Evolutionary conservation across 2,329 filamentous ascomycete genomes (phyloP), one percentile per base, ranked within the genome.

Genomic region (Diplodia intermedia): DNA sequence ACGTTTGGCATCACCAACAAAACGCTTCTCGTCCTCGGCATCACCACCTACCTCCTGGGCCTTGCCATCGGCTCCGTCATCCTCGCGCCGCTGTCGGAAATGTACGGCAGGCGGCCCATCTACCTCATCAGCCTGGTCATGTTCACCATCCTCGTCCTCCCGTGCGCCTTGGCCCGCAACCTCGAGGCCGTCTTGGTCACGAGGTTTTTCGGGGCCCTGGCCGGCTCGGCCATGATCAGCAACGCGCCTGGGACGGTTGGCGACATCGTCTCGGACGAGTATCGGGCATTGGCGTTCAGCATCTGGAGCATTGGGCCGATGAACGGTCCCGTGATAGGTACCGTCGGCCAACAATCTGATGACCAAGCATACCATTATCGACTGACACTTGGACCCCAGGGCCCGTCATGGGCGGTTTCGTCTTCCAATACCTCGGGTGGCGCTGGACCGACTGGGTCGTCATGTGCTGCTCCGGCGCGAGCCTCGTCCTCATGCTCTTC

Each of bases 371-470:
- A 31, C 36, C 52, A 43, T 7, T 5, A 8, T 15, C 57, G 4
- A 11, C 65, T 54, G 47, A 65, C 26, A 85, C 0, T 86, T 85
- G 9, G 0, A 81, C 84, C 1, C 78, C 86, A n/a, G 86, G 85
- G 5, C 83, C 84, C 0, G 81, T 88, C 33, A 79, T 85, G 12
- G 86, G 86, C 8, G 86, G 85, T 0, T 86, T 86, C 65, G 79
- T 87, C 8, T 80, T 84, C 47, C 77, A 79, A 11, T 80, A 80
- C 70, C 72, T 83, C 6, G 69, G 75, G 23, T 93, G 91, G 89
- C 85, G 85, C 71, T 93, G 89, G 89, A 87, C 84, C 61, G 93
- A 94, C 76, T 94, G 91, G 91, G 89, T 94, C 67, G 90, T 93
- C 78, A 86, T 94, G 71, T 92, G 94, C 71, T 88, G 94, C 65